Base-by-base conservation (phyloP, 2,329 filamentous ascomycete species). In the Ilyonectria mors-panacis region DNA sequence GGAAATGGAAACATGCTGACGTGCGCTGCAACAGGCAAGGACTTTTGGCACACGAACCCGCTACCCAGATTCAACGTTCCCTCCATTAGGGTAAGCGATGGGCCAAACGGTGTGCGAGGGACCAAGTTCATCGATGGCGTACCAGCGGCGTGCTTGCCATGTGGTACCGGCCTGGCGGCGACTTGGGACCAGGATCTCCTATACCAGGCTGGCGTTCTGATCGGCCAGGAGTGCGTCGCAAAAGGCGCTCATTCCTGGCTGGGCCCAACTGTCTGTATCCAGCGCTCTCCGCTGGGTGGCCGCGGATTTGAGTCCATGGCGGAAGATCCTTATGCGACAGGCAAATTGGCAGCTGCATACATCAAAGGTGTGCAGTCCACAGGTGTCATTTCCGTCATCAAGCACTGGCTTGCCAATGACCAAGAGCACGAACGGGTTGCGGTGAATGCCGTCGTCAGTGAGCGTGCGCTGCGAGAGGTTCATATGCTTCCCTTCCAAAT, bases 401-500 rank as follows among this genome's bases (percentile, higher is more conserved):
- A 66, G 45, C 63, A 66, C 47, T 66, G 35, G 26, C 15, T 63
- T 1, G 63, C 63, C 3, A 65, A 66, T 13, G 63, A 66, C 28
- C 63, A 66, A 39, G 63, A 66, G 53, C 37, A 47, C 6, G 53
- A 66, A 21, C 44, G 37, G 15, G 44, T 51, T 1, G 19, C 30
- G 5, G 44, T 66, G 13, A 33, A 53, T 15, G 48, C 26, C 10
- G 28, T 19, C 5, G 39, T 54, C 10, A 55, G 23, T 13, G 51
- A 62, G 8, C 58, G 63, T 2, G 63, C 58, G 4, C 47, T 66
- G 8, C 13, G 63, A 1, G 76, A 77, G 67, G 78, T 84, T 30
- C 82, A 84, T 65, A 71, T 82, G 30, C 70, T 80, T n/a, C 79
- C 83, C 0, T 84, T 84, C 66, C 78, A 84, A 66, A 78, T 84